phyloP scores from a whole-genome alignment of 1,284 basidiomycete genomes.

The Moesziomyces sp. region DNA sequence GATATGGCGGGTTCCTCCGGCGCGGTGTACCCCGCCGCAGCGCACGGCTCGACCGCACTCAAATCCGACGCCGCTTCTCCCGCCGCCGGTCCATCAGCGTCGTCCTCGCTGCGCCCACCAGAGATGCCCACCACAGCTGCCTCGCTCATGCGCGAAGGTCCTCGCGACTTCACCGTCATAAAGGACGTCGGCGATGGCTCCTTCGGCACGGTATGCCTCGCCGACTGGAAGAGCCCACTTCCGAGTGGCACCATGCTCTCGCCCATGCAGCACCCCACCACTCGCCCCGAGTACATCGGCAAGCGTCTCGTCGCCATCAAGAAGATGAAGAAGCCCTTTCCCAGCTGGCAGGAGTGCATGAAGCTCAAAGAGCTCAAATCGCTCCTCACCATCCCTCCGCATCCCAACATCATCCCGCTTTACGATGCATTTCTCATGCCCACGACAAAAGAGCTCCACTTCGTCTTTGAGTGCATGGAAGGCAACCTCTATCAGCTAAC shows the following conservation, averaged over 20 bases:
- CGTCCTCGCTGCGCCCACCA: constrained; percentile 25
- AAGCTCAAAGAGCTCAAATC: constrained; percentile 97
- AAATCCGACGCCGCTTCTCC: constrained; percentile 1
- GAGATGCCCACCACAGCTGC: constrained; percentile 59
- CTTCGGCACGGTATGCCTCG: constrained; percentile 95
- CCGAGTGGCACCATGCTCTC: constrained; percentile 65
- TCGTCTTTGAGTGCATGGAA: constrained; percentile 99
- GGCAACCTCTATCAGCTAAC: constrained; percentile 99
- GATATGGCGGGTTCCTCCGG: constrained; percentile 17
- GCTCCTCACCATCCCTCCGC: constrained; percentile 88
- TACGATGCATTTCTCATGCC: constrained; percentile 99
- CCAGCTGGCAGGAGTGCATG: constrained; percentile 96
- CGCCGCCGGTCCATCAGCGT: not conserved
- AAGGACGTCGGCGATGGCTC: constrained; percentile 64
- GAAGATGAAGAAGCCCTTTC: constrained; percentile 97
- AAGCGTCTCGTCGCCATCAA: constrained; percentile 97
- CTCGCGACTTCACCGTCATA: constrained; percentile 63
- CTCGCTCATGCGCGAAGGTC: constrained; percentile 59
- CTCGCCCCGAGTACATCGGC: constrained; percentile 90
- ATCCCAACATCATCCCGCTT: constrained; percentile 96
- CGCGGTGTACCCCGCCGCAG: constrained; percentile 14
- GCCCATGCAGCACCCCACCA: constrained; percentile 71
- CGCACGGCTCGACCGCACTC: constrained; percentile 17
- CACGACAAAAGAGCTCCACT: constrained; percentile 92
- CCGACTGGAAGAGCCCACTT: constrained; percentile 97